These are phyloP conservation scores for Suillus luteus DNA, from an alignment of 768 basidiomycete genomes.

Conservation along the genomic window DNA sequence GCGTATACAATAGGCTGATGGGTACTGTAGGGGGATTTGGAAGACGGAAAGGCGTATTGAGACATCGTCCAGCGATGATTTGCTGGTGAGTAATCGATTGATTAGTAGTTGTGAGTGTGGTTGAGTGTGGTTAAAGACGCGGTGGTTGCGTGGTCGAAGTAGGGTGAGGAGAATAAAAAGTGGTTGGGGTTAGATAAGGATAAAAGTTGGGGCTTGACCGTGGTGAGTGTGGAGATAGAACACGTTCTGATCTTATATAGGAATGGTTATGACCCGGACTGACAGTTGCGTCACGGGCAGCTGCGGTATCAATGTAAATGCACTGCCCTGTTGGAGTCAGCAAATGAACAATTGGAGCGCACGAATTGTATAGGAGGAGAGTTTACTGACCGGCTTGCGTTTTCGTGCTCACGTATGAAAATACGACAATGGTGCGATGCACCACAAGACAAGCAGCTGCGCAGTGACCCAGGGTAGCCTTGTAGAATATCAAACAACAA, in stretches of 20 bases:
- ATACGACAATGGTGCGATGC: background rate
- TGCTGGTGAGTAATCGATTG: background rate
- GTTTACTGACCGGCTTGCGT: background rate
- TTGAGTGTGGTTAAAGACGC: background rate
- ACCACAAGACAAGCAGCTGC: background rate
- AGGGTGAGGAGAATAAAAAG: background rate
- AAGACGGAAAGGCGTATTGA: conserved; percentile 26
- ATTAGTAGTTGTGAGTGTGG: background rate
- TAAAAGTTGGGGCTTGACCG: background rate
- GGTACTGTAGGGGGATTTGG: conserved; percentile 11
- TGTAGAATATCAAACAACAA: background rate
- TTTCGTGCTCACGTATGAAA: background rate
- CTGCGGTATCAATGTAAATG: background rate
- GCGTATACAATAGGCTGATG: conserved; percentile 13
- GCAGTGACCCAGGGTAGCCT: background rate
- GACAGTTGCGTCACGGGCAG: background rate
- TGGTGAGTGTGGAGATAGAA: background rate
- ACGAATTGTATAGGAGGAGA: background rate
- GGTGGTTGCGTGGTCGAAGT: background rate
- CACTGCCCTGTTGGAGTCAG: conserved; percentile 1
- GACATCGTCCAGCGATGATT: conserved; percentile 17
- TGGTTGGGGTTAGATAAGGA: background rate
- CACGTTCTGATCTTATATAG: conserved; percentile 2
- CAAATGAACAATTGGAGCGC: background rate
- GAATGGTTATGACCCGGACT: background rate